Percentiles rank a stretch among this genome's conserved stretches.
Conservation (phyloP, 352 stramenopile genomes). For the Phytopythium montanum region DNA sequence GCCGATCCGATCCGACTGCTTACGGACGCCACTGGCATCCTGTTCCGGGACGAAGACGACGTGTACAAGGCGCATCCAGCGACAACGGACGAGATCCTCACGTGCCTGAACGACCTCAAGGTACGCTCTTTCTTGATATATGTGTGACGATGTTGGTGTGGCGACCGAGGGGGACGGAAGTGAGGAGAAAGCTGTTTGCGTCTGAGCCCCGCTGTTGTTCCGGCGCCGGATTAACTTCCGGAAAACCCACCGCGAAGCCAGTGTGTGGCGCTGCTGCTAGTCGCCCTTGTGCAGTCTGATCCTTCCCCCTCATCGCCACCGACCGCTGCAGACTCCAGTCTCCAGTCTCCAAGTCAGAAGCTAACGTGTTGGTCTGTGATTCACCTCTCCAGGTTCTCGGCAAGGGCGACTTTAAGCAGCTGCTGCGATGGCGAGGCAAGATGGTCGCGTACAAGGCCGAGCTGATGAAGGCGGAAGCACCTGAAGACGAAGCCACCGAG, state of each 20-base stretch:
- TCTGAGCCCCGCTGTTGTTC: slow-evolving; percentile 88
- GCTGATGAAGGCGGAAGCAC: slow-evolving; percentile 58
- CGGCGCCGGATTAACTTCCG: slow-evolving; percentile 85
- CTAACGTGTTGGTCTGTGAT: slow-evolving; percentile 2
- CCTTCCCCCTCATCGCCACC: slow-evolving; percentile 1
- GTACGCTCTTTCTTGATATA: slow-evolving; percentile 23
- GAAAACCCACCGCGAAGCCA: slow-evolving; percentile 89
- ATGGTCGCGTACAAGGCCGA: slow-evolving; percentile 89
- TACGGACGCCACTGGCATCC: slow-evolving; percentile 92
- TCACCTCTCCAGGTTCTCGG: slow-evolving; percentile 91
- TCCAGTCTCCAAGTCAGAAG: background rate
- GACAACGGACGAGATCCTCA: slow-evolving; percentile 81
- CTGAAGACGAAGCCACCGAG: slow-evolving; percentile 34
- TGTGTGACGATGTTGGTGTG: background rate
- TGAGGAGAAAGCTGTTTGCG: slow-evolving; percentile 82
- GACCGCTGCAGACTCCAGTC: background rate
- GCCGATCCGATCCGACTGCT: slow-evolving; percentile 96
- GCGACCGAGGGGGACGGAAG: slow-evolving; percentile 17
- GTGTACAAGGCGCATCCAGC: slow-evolving; percentile 76
- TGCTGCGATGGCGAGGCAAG: slow-evolving; percentile 96
- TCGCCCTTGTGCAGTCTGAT: slow-evolving; percentile 80
- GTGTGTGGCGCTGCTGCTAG: slow-evolving; percentile 61
- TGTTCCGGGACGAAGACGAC: slow-evolving; percentile 82
- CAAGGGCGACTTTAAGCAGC: slow-evolving; percentile 96
- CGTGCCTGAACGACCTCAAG: slow-evolving; percentile 91